Conservation (phyloP, 2,329 filamentous ascomycete species). For the Claviceps africana region DNA sequence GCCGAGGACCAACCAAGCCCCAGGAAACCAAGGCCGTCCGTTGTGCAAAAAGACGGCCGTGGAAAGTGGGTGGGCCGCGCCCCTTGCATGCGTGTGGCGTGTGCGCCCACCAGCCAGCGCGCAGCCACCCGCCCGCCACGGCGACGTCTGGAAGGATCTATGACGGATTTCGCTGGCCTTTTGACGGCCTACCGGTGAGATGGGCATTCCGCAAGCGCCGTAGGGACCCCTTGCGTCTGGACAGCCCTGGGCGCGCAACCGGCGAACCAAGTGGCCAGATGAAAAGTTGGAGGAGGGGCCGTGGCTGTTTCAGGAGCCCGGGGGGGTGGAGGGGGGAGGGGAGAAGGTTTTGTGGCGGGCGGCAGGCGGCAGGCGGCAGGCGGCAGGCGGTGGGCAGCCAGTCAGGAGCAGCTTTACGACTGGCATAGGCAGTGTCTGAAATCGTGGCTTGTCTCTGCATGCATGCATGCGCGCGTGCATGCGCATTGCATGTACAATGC, state of each 20-base stretch:
- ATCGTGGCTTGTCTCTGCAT: background rate
- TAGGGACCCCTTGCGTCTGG: background rate
- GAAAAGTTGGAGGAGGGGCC: background rate
- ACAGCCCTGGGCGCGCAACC: background rate
- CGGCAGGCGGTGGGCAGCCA: background rate
- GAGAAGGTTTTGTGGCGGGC: too few species aligned
- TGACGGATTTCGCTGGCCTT: background rate
- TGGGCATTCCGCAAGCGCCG: background rate
- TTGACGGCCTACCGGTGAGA: background rate
- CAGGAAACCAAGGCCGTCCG: background rate
- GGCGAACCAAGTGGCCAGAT: background rate
- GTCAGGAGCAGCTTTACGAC: background rate
- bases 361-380: background rate
- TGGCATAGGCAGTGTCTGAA: background rate
- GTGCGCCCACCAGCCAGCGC: background rate
- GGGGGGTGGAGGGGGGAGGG: too few species aligned
- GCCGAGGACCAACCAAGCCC: background rate
- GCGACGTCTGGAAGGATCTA: background rate
- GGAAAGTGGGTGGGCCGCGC: background rate
- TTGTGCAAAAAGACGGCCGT: background rate
- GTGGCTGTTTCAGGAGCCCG: slow-evolving; percentile 4
- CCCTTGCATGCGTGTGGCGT: background rate
- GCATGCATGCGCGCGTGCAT: background rate
- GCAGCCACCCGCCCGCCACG: background rate
- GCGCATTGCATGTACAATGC: background rate